Percentiles rank a stretch among this genome's conserved stretches.
Evolutionary conservation across 2,329 filamentous ascomycete genomes (phyloP).

Genomic region (Monosporascus sp.): DNA sequence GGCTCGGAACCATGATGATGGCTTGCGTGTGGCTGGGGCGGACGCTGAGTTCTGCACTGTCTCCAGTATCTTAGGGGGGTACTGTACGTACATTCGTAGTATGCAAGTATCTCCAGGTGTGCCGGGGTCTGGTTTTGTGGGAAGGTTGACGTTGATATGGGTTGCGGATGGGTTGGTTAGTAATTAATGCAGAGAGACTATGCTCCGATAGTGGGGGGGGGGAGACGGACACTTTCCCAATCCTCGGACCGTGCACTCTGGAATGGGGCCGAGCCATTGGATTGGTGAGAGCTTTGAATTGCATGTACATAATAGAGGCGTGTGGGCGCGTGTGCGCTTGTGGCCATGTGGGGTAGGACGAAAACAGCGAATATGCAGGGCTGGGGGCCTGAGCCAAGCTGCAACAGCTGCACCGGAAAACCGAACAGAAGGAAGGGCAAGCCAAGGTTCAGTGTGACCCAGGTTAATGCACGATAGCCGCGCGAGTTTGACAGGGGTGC

Average conservation of each 20-base stretch:
- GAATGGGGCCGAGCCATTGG: neutral
- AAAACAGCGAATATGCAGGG: slow-evolving; percentile 1
- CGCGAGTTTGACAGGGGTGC: slow-evolving; percentile 13
- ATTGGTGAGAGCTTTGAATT: neutral
- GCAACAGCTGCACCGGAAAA: neutral
- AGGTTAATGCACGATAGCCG: slow-evolving; percentile 22
- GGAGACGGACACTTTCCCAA: neutral
- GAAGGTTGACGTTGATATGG: neutral
- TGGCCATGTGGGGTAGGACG: neutral
- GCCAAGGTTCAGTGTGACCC: neutral
- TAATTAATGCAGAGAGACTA: neutral
- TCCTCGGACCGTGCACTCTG: neutral
- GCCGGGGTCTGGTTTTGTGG: neutral
- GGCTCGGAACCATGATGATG: too few species aligned
- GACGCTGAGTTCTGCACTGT: too few species aligned
- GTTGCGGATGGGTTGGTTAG: neutral
- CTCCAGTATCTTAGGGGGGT: too few species aligned
- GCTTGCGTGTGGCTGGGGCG: too few species aligned
- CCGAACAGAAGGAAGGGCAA: neutral
- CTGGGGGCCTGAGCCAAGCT: neutral
- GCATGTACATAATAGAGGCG: neutral
- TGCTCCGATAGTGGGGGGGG: neutral
- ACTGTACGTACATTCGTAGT: too few species aligned
- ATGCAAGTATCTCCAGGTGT: too few species aligned
- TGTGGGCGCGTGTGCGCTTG: neutral